Conservation (phyloP, 306 rosid species). For the Lablab purpureus region DNA sequence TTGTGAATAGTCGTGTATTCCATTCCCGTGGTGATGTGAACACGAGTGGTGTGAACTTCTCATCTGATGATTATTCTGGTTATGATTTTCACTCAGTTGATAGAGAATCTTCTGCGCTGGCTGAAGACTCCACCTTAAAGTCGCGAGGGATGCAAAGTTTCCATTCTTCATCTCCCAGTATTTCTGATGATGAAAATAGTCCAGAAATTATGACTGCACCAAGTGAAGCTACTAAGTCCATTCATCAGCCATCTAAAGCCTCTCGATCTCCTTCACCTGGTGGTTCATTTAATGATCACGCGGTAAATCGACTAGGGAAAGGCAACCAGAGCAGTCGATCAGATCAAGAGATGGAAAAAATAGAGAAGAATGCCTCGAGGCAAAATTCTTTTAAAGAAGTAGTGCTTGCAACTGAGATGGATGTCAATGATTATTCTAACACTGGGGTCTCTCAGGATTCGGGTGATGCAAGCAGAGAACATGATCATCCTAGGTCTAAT, state of each 20-base stretch:
- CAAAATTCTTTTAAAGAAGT: conserved; percentile 86
- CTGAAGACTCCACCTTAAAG: conserved; percentile 57
- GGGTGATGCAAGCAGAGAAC: conserved; percentile 70
- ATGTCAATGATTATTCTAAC: conserved; percentile 82
- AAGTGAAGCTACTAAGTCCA: conserved; percentile 54
- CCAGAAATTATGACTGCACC: conserved; percentile 59
- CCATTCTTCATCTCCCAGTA: conserved; percentile 75
- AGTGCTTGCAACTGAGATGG: conserved; percentile 89
- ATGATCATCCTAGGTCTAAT: conserved; percentile 63
- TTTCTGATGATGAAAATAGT: conserved; percentile 80
- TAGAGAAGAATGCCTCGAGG: conserved; percentile 65
- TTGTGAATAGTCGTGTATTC: conserved; percentile 46
- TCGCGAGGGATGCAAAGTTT: conserved; percentile 74
- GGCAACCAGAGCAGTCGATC: conserved; percentile 81
- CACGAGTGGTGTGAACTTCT: conserved; percentile 65
- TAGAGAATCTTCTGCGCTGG: conserved; percentile 63
- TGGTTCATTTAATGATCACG: conserved; percentile 69
- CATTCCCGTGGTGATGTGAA: conserved; percentile 56
- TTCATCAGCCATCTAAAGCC: conserved; percentile 56
- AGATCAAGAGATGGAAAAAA: conserved; percentile 77
- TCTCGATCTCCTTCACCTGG: conserved; percentile 68
- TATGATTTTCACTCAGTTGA: conserved; percentile 87
- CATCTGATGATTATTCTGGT: conserved; percentile 92
- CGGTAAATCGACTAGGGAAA: conserved; percentile 66
- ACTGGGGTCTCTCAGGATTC: conserved; percentile 74